phyloP scores from a whole-genome alignment of 768 basidiomycete species.

The Hericium coralloides region DNA sequence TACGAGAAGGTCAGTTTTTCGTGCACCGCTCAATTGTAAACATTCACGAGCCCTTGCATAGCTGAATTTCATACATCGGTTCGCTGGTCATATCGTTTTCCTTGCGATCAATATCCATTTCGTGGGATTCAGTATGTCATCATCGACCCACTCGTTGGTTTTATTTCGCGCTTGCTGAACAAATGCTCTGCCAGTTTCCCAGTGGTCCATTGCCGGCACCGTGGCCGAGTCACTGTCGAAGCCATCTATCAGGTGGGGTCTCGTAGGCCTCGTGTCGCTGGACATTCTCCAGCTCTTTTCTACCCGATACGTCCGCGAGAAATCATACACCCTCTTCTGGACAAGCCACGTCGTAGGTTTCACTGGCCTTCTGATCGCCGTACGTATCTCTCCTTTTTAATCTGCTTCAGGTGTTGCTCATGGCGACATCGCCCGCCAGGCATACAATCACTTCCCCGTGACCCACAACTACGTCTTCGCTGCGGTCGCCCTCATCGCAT shows the following conservation, averaged over 20 bases:
- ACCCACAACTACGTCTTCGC: constrained; percentile 34
- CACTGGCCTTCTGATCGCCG: constrained; percentile 28
- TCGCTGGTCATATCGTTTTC: constrained; percentile 34
- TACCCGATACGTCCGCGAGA: constrained; percentile 30
- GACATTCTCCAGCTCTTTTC: constrained; percentile 31
- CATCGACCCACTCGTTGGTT: not conserved
- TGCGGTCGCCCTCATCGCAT: constrained; percentile 29
- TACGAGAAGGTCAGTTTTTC: constrained; percentile 33
- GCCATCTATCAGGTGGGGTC: constrained; percentile 16
- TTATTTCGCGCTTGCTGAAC: not conserved
- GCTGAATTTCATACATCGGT: constrained; percentile 50
- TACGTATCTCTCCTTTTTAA: not conserved
- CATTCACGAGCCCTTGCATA: constrained; percentile 13
- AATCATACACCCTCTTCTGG: constrained; percentile 37
- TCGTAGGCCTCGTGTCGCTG: constrained; percentile 28
- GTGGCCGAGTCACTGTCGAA: not conserved
- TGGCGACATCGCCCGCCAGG: constrained; percentile 5
- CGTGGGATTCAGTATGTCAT: constrained; percentile 29
- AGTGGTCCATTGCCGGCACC: constrained; percentile 5
- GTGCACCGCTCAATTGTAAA: not conserved
- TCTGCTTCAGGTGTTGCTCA: not conserved
- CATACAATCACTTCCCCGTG: constrained; percentile 3
- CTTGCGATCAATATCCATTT: constrained; percentile 34
- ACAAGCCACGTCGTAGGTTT: constrained; percentile 34
- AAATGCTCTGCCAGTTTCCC: constrained; percentile 2